phyloP scores from a whole-genome alignment of 2,329 filamentous ascomycete species.

The Alternaria atra region DNA sequence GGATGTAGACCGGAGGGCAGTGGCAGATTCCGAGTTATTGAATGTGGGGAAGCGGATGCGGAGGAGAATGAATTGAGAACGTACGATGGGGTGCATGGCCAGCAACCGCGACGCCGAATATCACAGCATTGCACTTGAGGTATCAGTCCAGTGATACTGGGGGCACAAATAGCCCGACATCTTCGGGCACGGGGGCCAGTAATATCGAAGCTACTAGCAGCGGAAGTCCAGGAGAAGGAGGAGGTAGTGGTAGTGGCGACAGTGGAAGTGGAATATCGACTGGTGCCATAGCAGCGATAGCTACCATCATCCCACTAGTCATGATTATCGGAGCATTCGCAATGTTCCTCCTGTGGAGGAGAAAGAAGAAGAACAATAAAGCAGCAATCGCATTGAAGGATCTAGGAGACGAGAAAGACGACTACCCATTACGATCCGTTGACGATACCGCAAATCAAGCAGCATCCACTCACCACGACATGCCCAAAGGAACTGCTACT shows the following conservation, averaged over 20 bases:
- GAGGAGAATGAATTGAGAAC: conserved; percentile 28
- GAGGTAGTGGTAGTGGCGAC: conserved; percentile 46
- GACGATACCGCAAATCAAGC: not conserved
- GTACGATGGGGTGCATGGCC: conserved; percentile 27
- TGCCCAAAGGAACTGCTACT: not conserved
- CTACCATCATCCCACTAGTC: conserved; percentile 88
- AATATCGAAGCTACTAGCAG: not conserved
- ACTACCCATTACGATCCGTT: not conserved
- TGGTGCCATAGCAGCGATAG: conserved; percentile 81
- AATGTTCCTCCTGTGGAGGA: conserved; percentile 28
- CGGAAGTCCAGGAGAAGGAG: not conserved
- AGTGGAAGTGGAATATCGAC: conserved; percentile 59
- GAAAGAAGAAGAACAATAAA: conserved; percentile 22
- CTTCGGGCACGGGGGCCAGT: not conserved
- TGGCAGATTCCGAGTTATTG: conserved; percentile 20
- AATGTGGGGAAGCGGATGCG: conserved; percentile 34
- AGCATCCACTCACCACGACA: not conserved
- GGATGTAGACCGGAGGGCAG: conserved; percentile 23
- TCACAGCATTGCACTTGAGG: conserved; percentile 28
- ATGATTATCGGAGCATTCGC: conserved; percentile 63
- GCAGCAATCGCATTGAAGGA: conserved; percentile 1
- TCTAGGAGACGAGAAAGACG: conserved; percentile 13
- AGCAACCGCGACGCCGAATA: conserved; percentile 13
- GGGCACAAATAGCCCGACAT: conserved; percentile 1
- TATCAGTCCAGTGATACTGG: conserved; percentile 24